A percentile compares a stretch with the other conserved stretches of the same genome.
phyloP scores from a whole-genome alignment of 164 flowering plant species.

The Liriodendron chinense region DNA sequence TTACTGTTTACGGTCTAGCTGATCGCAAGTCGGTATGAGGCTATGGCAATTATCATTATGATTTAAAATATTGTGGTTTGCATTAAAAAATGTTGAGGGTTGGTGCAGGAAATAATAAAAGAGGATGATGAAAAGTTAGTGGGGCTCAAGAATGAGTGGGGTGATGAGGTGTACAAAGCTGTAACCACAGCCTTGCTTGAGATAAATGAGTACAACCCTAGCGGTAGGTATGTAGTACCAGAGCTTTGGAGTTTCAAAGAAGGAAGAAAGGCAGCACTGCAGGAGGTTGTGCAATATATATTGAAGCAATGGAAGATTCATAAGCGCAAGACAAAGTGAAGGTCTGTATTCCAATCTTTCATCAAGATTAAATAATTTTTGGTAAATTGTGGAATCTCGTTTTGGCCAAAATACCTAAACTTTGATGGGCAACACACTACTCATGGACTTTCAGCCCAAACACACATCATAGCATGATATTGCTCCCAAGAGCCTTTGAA shows the following conservation, averaged over 20 bases:
- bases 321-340: slow-evolving; percentile 16
- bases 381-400: no score
- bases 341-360: slow-evolving; percentile 13
- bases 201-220: slow-evolving; percentile 33
- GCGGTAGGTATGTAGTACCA: slow-evolving; percentile 26
- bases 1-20: background rate
- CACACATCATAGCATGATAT: no score
- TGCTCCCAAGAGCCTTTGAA: no score
- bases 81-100: background rate
- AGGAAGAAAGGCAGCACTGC: slow-evolving; percentile 27
- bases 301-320: slow-evolving; percentile 21
- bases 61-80: background rate
- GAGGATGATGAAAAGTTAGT: slow-evolving; percentile 49
- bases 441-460: no score
- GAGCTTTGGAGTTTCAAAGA: slow-evolving; percentile 32
- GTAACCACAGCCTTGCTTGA: slow-evolving; percentile 26
- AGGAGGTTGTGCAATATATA: slow-evolving; percentile 24
- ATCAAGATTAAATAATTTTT: no score
- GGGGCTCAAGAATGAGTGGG: slow-evolving; percentile 41
- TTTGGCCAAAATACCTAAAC: no score
- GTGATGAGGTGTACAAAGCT: slow-evolving; percentile 22
- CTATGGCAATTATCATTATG: background rate
- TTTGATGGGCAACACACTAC: no score
- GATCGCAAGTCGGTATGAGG: background rate
- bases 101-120: slow-evolving; percentile 40